Conservation (phyloP, 2,329 filamentous ascomycete species). For the Colletotrichum orbiculare region DNA sequence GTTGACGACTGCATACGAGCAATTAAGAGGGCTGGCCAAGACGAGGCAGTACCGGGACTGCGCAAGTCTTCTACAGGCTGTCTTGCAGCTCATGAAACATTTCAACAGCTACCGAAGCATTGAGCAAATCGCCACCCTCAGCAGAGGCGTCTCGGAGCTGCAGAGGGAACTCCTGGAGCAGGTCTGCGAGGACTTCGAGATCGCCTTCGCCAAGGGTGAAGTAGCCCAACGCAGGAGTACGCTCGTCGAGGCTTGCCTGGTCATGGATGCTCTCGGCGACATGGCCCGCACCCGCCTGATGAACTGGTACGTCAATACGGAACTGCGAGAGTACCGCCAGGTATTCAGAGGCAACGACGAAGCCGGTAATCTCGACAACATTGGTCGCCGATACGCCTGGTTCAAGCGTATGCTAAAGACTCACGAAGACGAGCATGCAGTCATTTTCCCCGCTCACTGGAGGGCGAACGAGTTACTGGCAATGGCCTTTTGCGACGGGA, state of each 20-base stretch:
- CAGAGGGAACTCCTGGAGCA: slow-evolving; percentile 94
- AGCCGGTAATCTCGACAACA: slow-evolving; percentile 95
- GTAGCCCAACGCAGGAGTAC: slow-evolving; percentile 75
- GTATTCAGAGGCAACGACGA: slow-evolving; percentile 97
- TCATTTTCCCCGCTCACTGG: slow-evolving; percentile 89
- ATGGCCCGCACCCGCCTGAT: slow-evolving; percentile 83
- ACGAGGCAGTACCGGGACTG: slow-evolving; percentile 94
- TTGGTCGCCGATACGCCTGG: slow-evolving; percentile 94
- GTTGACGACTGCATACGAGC: slow-evolving; percentile 99
- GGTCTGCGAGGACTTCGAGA: slow-evolving; percentile 98
- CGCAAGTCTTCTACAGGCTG: slow-evolving; percentile 91
- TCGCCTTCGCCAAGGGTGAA: slow-evolving; percentile 91
- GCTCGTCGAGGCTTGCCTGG: slow-evolving; percentile 87
- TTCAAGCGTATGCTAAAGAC: slow-evolving; percentile 95
- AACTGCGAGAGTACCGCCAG: slow-evolving; percentile 93
- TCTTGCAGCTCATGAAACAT: slow-evolving; percentile 97
- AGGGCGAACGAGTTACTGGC: slow-evolving; percentile 89
- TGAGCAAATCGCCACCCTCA: slow-evolving; percentile 95
- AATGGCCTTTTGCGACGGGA: slow-evolving; percentile 94
- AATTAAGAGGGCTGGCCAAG: slow-evolving; percentile 84
- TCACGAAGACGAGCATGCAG: slow-evolving; percentile 91
- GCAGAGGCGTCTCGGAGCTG: slow-evolving; percentile 90
- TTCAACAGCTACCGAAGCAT: slow-evolving; percentile 98
- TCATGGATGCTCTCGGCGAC: slow-evolving; percentile 95
- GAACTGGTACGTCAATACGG: slow-evolving; percentile 98